Percentiles rank a stretch among this genome's conserved stretches.
phyloP scores from a whole-genome alignment of 164 flowering plant species.

The Magnolia sinica region DNA sequence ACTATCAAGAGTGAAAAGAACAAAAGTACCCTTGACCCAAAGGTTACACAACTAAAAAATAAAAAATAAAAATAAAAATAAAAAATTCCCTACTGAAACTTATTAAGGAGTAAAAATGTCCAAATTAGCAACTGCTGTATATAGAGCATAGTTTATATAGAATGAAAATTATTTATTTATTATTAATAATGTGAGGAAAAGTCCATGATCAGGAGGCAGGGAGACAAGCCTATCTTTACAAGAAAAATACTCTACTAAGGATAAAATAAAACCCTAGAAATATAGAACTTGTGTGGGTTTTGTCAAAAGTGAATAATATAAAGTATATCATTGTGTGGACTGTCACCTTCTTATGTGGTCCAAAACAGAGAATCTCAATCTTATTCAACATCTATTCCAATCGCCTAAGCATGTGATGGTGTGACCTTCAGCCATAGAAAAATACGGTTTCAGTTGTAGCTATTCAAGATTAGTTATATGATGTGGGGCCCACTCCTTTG shows the following conservation, averaged over 20 bases:
- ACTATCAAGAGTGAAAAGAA: too few species aligned
- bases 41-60: too few species aligned
- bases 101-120: too few species aligned
- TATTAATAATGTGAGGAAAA: constrained; percentile 9
- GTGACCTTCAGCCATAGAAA: constrained; percentile 9
- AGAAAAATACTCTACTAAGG: constrained; percentile 14
- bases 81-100: too few species aligned
- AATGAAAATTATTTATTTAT: too few species aligned
- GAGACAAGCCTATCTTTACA: constrained; percentile 25
- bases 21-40: too few species aligned
- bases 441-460: too few species aligned
- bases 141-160: too few species aligned
- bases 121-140: too few species aligned
- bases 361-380: constrained; percentile 23
- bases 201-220: not conserved
- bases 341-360: constrained; percentile 21
- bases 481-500: too few species aligned
- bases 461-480: too few species aligned
- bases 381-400: constrained; percentile 18
- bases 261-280: not conserved
- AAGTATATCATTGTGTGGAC: constrained; percentile 14
- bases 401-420: constrained; percentile 21
- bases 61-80: too few species aligned
- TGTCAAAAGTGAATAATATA: constrained; percentile 14
- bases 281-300: constrained; percentile 17